These are phyloP conservation scores for Paramecium sexaurelia DNA, from an alignment of 73 alveolate genomes.

Conservation along the genomic window DNA sequence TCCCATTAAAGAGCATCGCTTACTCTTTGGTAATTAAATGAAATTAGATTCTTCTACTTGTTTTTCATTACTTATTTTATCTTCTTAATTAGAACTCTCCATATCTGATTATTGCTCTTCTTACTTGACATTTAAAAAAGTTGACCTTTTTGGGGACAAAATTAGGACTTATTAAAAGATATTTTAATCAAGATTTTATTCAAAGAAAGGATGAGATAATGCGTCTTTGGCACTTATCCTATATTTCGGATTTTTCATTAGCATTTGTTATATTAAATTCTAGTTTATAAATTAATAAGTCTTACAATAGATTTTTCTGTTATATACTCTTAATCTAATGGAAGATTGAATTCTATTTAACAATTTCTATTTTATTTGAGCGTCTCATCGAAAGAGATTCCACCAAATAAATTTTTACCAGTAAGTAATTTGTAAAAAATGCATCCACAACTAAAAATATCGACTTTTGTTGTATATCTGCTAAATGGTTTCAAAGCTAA, in stretches of 20 bases:
- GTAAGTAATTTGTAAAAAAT: conserved; percentile 66
- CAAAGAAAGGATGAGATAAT: conserved; percentile 63
- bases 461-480: conserved; percentile 55
- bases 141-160: not conserved
- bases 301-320: conserved; percentile 36
- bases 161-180: not conserved
- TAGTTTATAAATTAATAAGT: not conserved
- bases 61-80: conserved; percentile 5
- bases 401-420: conserved; percentile 68
- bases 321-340: conserved; percentile 3
- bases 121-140: not conserved
- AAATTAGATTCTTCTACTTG: not conserved
- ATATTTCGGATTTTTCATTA: conserved; percentile 38
- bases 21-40: not conserved
- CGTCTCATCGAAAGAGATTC: conserved; percentile 50
- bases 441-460: conserved; percentile 63
- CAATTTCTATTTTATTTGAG: conserved; percentile 1
- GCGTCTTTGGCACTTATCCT: conserved; percentile 60
- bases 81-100: not conserved
- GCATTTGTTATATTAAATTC: conserved; percentile 48
- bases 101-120: not conserved
- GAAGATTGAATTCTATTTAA: conserved; percentile 5
- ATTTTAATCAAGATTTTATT: not conserved
- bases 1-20: conserved; percentile 47
- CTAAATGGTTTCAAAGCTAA: conserved; percentile 55